Evolutionary conservation across 352 stramenopile genomes (phyloP), one percentile per base, ranked within the genome.

Genomic region (Phytophthora citrophthora): DNA sequence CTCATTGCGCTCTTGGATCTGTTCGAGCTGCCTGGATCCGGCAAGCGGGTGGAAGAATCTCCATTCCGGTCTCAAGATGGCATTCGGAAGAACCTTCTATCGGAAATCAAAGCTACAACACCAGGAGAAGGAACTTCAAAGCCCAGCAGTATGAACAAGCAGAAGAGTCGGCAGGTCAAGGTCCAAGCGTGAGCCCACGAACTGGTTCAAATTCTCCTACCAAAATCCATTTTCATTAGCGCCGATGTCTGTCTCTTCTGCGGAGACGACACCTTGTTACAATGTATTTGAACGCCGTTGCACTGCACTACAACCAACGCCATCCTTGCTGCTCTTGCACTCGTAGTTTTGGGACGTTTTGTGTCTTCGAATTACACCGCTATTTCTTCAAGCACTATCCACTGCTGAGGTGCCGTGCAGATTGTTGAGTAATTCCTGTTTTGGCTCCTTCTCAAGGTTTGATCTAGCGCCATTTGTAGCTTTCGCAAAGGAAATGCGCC

Each of bases 1-100:
- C 50, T 89, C 26, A 34, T 89, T 2, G 81, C 85, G 0, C 50
- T 95, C 2, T 45, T 93, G 4, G 85, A 94, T 52, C 49, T 92
- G 15, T 86, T 84, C 34, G 64, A 83, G 46, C 61, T 92, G 10
- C 71, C 81, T 12, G 65, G 64, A 26, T 47, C 53, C 20, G 64
- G 61, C 11, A 50, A 72, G 20, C 52, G 43, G 11, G 44, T 81
- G 11, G 50, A 70, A 3, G 60, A 77, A 18, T 91, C 83, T 1
- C 73, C 79, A 1, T 90, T 87, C 62, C 64, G 79, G n/a, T 79
- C 77, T 24, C 38, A 85, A 5, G 77, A 91, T 31, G 76, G 68
- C 0, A 67, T 92, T 36, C 66, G 72, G 23, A 86, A 83, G 52
- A 81, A 71, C 15, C 68, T 92, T 16, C 50, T 73, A 20, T 65